Base-by-base conservation (phyloP, 2,329 filamentous ascomycete genomes). In the Aspergillus neotritici region DNA sequence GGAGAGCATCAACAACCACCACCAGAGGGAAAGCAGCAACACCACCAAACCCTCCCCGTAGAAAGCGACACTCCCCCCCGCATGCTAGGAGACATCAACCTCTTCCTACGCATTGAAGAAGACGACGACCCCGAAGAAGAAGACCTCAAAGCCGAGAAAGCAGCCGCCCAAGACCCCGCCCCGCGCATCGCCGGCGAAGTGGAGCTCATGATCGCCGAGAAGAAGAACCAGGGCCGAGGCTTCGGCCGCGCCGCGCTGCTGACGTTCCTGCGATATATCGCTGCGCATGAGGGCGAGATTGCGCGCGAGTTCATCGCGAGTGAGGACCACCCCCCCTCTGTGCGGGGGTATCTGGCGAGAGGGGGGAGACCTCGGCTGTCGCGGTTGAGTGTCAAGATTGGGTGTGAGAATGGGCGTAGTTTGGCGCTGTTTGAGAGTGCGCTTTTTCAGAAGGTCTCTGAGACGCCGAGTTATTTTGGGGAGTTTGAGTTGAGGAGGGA, bases 191-290 rank as follows among this genome's bases (percentile, higher is more conserved):
- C 84, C 3, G 89, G 86, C 16, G 89, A 94, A 60, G 67, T 95
- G 5, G 87, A 94, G 64, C 78, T 95, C 50, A 94, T 95, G 89
- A 82, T 95, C 48, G 88, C 88, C 0, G 68, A 71, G 2, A 67
- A 67, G 4, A 58, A 63, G 0, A 68, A 79, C 25, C 80, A 83
- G 16, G 72, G 83, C 0, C 69, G 72, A 6, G 88, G 88, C 0
- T 69, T 81, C 5, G 89, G 87, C 0, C 70, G 74, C 4, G 77
- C 78, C 0, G 79, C 85, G 0, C 72, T 95, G 1, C 60, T 80
- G 3, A 69, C 79, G 0, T 84, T 97, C 43, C 57, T 96, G 38
- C 65, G 72, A 35, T 97, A 89, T 57, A 71, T 95, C 5, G 52
- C 72, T 4, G 60, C 60, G 1, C 71, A 85, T 41, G 61, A 78